Evolutionary conservation across 1,139 yeast species (phyloP).

Genomic region (Zygosaccharomyces sapae): DNA sequence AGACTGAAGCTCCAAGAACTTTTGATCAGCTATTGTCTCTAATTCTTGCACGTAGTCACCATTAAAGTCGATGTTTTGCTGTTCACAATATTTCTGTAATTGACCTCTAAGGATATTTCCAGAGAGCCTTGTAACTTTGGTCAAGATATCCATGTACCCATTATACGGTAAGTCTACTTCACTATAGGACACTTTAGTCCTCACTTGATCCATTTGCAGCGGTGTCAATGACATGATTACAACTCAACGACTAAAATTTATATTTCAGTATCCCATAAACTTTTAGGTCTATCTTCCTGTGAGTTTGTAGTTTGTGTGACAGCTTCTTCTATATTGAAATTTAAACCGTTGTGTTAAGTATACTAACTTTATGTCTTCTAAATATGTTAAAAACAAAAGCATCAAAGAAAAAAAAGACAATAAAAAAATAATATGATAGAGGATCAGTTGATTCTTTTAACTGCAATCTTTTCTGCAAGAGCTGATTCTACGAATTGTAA

Average conservation of each 20-base stretch:
- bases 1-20: constrained; percentile 24
- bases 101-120: constrained; percentile 20
- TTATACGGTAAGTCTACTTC: constrained; percentile 27
- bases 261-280: not conserved
- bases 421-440: constrained; percentile 17
- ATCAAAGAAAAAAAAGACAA: not conserved
- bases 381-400: not conserved
- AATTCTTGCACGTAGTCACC: constrained; percentile 14
- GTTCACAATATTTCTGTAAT: constrained; percentile 14
- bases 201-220: constrained; percentile 20
- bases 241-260: not conserved
- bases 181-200: constrained; percentile 26
- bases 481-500: constrained; percentile 19
- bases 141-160: constrained; percentile 24
- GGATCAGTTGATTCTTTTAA: constrained; percentile 25
- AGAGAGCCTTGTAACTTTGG: constrained; percentile 19
- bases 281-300: not conserved
- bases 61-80: constrained; percentile 12
- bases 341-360: too few relatives aligned
- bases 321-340: not conserved
- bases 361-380: not conserved
- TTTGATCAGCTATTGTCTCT: constrained; percentile 18
- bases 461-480: constrained; percentile 26
- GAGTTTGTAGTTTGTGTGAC: not conserved
- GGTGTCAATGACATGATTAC: constrained; percentile 17